Conservation (phyloP, 208 protist species). For the Strigomonas oncopelti region DNA sequence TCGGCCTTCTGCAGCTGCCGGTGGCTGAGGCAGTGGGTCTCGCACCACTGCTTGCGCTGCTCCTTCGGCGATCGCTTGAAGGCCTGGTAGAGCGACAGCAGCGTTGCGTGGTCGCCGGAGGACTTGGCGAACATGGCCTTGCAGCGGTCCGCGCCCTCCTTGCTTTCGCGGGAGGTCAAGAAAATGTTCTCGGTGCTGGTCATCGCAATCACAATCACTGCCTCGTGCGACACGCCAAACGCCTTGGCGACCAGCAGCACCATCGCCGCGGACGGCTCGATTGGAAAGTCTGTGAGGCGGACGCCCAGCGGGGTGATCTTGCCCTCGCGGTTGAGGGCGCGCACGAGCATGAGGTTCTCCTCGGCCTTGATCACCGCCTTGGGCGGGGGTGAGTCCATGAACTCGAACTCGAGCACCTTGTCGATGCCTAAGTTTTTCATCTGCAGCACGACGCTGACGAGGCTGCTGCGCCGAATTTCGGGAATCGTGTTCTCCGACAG, state of each 20-base stretch:
- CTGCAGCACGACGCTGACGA: constrained; percentile 96
- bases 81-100: constrained; percentile 76
- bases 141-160: constrained; percentile 74
- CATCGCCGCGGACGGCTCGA: constrained; percentile 97
- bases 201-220: constrained; percentile 94
- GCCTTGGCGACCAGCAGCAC: constrained; percentile 94
- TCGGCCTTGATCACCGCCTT: constrained; percentile 89
- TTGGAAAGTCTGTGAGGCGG: constrained; percentile 97
- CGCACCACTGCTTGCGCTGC: constrained; percentile 77
- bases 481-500: constrained; percentile 94
- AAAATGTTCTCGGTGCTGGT: constrained; percentile 84
- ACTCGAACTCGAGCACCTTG: constrained; percentile 97
- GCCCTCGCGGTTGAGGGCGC: constrained; percentile 88
- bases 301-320: constrained; percentile 86
- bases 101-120: constrained; percentile 85
- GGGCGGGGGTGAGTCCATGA: constrained; percentile 96
- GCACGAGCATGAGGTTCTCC: constrained; percentile 91
- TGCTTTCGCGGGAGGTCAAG: constrained; percentile 63
- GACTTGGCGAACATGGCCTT: constrained; percentile 67
- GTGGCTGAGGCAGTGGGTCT: constrained; percentile 71
- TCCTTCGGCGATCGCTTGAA: constrained; percentile 63
- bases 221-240: constrained; percentile 92
- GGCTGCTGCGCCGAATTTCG: constrained; percentile 98
- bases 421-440: constrained; percentile 95
- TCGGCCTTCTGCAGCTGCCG: constrained; percentile 84